Percentiles rank a stretch among this genome's conserved stretches.
These are phyloP conservation scores for Fusarium bactridioides DNA, from an alignment of 2,329 filamentous ascomycete species.

Conservation along the genomic window DNA sequence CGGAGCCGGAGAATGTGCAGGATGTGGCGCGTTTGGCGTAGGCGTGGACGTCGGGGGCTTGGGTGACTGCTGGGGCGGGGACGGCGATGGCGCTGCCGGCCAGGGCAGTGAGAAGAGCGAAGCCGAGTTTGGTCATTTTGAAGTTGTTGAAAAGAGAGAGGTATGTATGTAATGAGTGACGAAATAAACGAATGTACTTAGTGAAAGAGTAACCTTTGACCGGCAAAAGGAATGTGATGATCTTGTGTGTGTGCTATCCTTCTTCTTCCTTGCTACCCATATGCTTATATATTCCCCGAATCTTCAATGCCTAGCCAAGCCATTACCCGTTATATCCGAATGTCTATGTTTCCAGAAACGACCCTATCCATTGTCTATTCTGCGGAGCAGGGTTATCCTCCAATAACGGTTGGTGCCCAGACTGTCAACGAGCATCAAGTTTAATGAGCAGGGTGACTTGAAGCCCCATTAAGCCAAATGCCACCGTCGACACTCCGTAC, in stretches of 20 bases:
- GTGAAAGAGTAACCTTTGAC: slow-evolving; percentile 14
- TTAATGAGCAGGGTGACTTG: slow-evolving; percentile 3
- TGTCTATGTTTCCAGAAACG: background rate
- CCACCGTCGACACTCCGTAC: background rate
- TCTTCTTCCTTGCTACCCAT: background rate
- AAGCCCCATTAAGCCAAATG: background rate
- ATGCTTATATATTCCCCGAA: slow-evolving; percentile 11
- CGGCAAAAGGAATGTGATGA: slow-evolving; percentile 27
- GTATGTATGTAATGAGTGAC: background rate
- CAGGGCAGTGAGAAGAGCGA: slow-evolving; percentile 23
- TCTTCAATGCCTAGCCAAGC: background rate
- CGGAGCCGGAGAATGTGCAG: slow-evolving; percentile 34
- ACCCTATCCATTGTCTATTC: background rate
- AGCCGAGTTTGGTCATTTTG: slow-evolving; percentile 27
- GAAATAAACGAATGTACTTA: background rate
- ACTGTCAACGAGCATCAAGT: background rate
- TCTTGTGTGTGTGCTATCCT: background rate
- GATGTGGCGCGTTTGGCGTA: slow-evolving; percentile 24
- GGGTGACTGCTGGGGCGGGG: slow-evolving; percentile 9
- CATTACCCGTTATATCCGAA: background rate
- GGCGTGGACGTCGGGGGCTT: slow-evolving; percentile 13
- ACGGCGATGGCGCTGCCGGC: slow-evolving; percentile 29
- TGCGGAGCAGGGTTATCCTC: slow-evolving; percentile 10
- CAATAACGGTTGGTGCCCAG: background rate
- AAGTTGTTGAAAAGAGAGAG: background rate